Base-by-base conservation (phyloP, 176 grass and related monocot species). In the Juncus inflexus region DNA sequence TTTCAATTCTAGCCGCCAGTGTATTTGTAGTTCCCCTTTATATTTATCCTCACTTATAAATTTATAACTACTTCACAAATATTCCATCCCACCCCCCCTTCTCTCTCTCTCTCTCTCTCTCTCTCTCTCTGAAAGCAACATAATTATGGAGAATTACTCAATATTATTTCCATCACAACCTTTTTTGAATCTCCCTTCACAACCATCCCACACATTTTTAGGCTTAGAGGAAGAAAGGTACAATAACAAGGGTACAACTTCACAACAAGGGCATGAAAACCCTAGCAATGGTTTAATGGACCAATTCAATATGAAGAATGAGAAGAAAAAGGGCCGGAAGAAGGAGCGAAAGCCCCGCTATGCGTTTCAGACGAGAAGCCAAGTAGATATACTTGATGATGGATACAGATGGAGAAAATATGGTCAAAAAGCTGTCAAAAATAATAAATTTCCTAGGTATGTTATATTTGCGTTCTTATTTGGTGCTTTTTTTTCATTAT, bases 351-450 rank as follows among this genome's bases (percentile, higher is more conserved):
- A 68, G 45, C 82, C 86, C 1, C 79, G 86, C 8, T 89, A 59
- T 52, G 90, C 83, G 1, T 95, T 95, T 64, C 90, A 95, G 80
- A 95, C 90, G 7, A 83, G 85, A 49, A 95, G 90, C 79, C 82
- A 95, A 77, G 86, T 86, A 0, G 86, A 95, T 67, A 89, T 95
- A 65, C 90, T 95, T 39, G 90, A 95, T 43, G 90, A 95, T 41
- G 90, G 90, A 15, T 95, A 95, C 62, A 77, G 85, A 75, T 95
- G 90, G 90, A 86, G 90, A 62, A 95, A 95, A 60, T 95, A 95
- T 69, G 90, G 90, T 4, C 90, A 95, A 80, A 95, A 95, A 61
- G 90, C 90, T 41, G 90, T 95, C 63, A 95, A 95, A 70, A 80
- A 89, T 74, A 95, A 86, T 69, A 86, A 65, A 0, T 95, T 86